Percentiles rank a stretch among this genome's conserved stretches.
Evolutionary conservation across 805 yeast species (phyloP).

Genomic region (Cyberlindnera japonica): DNA sequence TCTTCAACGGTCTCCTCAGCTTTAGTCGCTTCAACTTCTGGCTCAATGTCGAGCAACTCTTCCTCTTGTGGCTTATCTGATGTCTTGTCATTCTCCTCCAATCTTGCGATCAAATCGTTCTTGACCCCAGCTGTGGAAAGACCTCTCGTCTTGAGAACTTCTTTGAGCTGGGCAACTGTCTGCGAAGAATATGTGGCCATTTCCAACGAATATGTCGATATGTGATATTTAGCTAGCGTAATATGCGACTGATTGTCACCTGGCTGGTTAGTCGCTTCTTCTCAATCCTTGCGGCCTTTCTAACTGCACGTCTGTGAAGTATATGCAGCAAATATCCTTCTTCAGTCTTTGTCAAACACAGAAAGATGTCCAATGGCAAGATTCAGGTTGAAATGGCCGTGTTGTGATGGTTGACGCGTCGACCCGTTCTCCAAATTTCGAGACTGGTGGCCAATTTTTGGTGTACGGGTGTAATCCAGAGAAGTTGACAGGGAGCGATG

Average conservation of each 20-base stretch:
- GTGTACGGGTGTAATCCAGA: too few species aligned
- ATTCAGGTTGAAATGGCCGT: background rate
- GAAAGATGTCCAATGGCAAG: too few species aligned
- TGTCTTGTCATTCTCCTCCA: constrained; percentile 49
- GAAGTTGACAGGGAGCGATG: too few species aligned
- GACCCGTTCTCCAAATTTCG: background rate
- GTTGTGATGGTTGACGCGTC: background rate
- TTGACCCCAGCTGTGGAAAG: constrained; percentile 76
- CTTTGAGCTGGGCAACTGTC: constrained; percentile 84
- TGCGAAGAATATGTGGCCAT: constrained; percentile 45
- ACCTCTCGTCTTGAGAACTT: constrained; percentile 60
- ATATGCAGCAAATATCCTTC: too few species aligned
- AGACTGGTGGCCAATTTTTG: too few species aligned
- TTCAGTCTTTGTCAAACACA: too few species aligned
- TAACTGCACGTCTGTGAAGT: too few species aligned
- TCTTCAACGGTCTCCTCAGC: too few species aligned
- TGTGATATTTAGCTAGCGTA: background rate
- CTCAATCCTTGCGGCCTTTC: too few species aligned
- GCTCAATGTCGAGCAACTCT: constrained; percentile 1
- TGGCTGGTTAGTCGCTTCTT: too few species aligned
- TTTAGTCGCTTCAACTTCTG: constrained; percentile 1
- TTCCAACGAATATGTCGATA: constrained; percentile 1
- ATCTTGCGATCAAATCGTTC: constrained; percentile 65
- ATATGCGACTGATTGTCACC: too few species aligned
- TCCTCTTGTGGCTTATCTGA: constrained; percentile 3